Percentiles rank a stretch among this genome's conserved stretches.
Conservation (phyloP, 2,329 filamentous ascomycete species). For the Colletotrichum sidae region DNA sequence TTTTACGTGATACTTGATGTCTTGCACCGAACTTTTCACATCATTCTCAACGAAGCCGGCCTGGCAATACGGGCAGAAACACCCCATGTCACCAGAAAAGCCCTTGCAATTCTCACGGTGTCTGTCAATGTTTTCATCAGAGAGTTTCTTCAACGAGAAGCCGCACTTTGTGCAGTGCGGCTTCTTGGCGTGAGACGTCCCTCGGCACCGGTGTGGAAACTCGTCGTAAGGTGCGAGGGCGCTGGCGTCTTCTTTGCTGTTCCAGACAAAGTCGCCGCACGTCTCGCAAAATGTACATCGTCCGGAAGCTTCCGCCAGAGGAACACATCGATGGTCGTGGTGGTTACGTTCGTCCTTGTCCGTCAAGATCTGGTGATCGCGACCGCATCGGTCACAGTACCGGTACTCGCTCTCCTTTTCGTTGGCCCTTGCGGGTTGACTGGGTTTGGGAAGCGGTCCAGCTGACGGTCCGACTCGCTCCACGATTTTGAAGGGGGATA, state of each 20-base stretch:
- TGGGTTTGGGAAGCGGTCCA: conserved; percentile 24
- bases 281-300: conserved; percentile 36
- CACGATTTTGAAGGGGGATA: conserved; percentile 14
- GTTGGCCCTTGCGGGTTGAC: conserved; percentile 29
- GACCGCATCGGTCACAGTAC: conserved; percentile 42
- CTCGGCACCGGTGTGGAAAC: conserved; percentile 38
- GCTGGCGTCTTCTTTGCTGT: conserved; percentile 21
- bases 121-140: conserved; percentile 21
- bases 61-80: conserved; percentile 41
- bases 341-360: conserved; percentile 36
- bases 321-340: conserved; percentile 40
- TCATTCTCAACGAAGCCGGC: conserved; percentile 3
- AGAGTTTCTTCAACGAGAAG: conserved; percentile 16
- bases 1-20: conserved; percentile 23
- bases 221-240: conserved; percentile 20
- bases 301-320: conserved; percentile 34
- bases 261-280: conserved; percentile 37
- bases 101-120: conserved; percentile 39
- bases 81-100: conserved; percentile 32
- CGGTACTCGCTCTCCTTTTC: conserved; percentile 36
- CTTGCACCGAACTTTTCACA: not conserved
- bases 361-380: conserved; percentile 38
- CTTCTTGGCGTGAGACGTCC: conserved; percentile 13
- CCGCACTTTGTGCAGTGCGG: conserved; percentile 39
- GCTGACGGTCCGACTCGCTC: conserved; percentile 15